These are phyloP conservation scores for Aspergillus fijiensis DNA, from an alignment of 2,329 filamentous ascomycete genomes.

Conservation along the genomic window DNA sequence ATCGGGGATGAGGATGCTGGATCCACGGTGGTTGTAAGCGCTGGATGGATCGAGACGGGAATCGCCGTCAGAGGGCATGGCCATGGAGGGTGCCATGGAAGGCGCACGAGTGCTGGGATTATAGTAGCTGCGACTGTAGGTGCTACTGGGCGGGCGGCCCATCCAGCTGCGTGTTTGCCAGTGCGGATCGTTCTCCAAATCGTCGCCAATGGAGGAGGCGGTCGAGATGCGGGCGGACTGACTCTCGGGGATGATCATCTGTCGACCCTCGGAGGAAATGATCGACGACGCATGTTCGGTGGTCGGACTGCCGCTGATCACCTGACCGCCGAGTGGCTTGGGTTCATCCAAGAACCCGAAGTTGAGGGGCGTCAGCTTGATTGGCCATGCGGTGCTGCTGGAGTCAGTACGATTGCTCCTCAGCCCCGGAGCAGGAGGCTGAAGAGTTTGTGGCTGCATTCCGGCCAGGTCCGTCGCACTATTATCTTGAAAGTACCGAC, in stretches of 20 bases:
- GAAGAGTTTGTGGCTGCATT: slow-evolving; percentile 19
- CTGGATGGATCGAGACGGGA: slow-evolving; percentile 19
- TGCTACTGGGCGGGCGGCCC: slow-evolving; percentile 42
- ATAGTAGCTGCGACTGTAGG: slow-evolving; percentile 42
- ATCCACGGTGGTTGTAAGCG: slow-evolving; percentile 26
- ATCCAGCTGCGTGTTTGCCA: slow-evolving; percentile 33
- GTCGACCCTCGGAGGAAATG: slow-evolving; percentile 23
- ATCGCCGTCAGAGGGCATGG: slow-evolving; percentile 15
- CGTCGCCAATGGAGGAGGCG: slow-evolving; percentile 41
- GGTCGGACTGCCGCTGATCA: slow-evolving; percentile 45
- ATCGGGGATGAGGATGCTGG: slow-evolving; percentile 37
- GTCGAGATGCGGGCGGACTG: slow-evolving; percentile 47
- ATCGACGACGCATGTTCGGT: slow-evolving; percentile 35
- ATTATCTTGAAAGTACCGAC: slow-evolving; percentile 49
- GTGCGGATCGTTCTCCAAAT: slow-evolving; percentile 31
- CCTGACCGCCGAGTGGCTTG: slow-evolving; percentile 38
- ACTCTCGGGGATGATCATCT: slow-evolving; percentile 38
- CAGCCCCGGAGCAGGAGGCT: slow-evolving; percentile 28
- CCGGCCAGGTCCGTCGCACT: slow-evolving; percentile 26
- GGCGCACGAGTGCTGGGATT: slow-evolving; percentile 27
- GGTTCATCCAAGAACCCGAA: slow-evolving; percentile 40
- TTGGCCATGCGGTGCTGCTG: slow-evolving; percentile 40
- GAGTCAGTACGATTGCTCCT: slow-evolving; percentile 36
- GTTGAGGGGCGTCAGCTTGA: slow-evolving; percentile 36
- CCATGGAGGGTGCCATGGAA: slow-evolving; percentile 16